phyloP scores from a whole-genome alignment of 2,329 filamentous ascomycete species.

The Xenoacremonium recifei region DNA sequence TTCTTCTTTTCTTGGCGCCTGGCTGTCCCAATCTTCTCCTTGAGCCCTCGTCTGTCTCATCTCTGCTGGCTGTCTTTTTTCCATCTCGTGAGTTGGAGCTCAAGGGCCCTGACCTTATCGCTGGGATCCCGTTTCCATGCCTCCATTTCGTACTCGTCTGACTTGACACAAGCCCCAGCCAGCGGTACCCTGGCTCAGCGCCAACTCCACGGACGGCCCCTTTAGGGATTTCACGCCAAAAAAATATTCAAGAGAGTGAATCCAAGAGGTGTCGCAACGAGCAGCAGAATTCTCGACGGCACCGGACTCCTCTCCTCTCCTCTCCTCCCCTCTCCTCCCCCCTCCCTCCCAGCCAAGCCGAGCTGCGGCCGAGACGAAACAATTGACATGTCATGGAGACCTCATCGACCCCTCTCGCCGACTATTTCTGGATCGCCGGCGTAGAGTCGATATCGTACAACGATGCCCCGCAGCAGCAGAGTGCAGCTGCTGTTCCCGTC shows the following conservation, averaged over 20 bases:
- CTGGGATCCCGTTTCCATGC: background rate
- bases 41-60: too few relatives aligned
- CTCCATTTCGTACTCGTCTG: background rate
- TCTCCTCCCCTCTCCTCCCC: background rate
- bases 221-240: background rate
- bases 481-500: constrained; percentile 34
- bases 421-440: constrained; percentile 76
- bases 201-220: background rate
- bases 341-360: constrained; percentile 11
- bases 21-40: constrained; percentile 12
- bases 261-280: too few relatives aligned
- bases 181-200: background rate
- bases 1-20: constrained; percentile 12
- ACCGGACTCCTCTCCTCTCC: too few relatives aligned
- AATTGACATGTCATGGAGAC: constrained; percentile 55
- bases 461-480: constrained; percentile 41
- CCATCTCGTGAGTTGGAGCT: background rate
- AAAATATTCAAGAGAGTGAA: background rate
- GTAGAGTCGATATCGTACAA: constrained; percentile 67
- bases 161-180: background rate
- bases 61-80: too few relatives aligned
- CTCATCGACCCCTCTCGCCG: constrained; percentile 64
- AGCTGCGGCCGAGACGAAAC: constrained; percentile 22
- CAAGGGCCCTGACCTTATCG: background rate
- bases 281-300: too few relatives aligned